Evolutionary conservation across 768 basidiomycete genomes (phyloP).

Genomic region (Phaeotremella fagi): DNA sequence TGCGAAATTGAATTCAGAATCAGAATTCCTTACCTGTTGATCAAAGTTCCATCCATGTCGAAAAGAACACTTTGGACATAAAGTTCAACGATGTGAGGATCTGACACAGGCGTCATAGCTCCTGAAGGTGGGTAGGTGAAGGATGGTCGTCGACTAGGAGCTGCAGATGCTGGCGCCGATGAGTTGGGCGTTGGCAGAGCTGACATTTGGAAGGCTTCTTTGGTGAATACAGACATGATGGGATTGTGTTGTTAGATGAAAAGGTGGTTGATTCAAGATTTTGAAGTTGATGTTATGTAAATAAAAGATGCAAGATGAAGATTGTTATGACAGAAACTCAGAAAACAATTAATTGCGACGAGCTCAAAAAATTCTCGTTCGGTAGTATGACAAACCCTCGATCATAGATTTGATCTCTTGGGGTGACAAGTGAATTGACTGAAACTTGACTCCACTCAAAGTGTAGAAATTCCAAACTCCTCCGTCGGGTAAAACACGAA

Average conservation of each 20-base stretch:
- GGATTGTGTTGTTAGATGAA: background rate
- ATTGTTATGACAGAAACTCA: no score
- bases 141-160: background rate
- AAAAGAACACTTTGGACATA: conserved; percentile 40
- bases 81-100: conserved; percentile 44
- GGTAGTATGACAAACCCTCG: no score
- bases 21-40: conserved; percentile 8
- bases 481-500: no score
- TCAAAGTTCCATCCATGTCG: conserved; percentile 43
- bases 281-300: conserved; percentile 3
- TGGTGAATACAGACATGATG: conserved; percentile 48
- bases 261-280: background rate
- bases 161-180: conserved; percentile 26
- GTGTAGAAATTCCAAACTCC: no score
- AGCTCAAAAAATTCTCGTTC: no score
- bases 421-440: no score
- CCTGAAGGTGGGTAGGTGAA: background rate
- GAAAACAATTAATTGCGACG: no score
- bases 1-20: background rate
- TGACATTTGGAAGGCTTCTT: conserved; percentile 42
- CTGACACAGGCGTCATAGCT: conserved; percentile 4
- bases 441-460: no score
- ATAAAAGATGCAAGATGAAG: background rate
- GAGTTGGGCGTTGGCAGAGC: conserved; percentile 34
- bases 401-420: no score